Conservation (phyloP, 1,139 yeast species). For the Lodderomyces orthopsilosis region DNA sequence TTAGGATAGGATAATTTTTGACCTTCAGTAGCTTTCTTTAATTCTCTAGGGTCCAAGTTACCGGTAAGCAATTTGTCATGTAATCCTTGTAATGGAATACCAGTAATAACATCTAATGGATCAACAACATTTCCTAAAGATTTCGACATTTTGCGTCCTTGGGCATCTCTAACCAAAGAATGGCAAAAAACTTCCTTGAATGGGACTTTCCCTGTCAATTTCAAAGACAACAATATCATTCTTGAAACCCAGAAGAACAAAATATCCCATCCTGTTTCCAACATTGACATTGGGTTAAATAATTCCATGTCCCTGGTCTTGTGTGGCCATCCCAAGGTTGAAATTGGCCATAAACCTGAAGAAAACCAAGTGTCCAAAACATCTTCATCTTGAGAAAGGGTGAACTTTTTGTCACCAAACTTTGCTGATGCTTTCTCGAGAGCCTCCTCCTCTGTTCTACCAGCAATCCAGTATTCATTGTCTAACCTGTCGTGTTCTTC, state of each 20-base stretch:
- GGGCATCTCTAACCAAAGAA: conserved; percentile 97
- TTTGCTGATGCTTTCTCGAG: conserved; percentile 70
- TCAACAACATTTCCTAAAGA: conserved; percentile 95
- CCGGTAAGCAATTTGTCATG: conserved; percentile 78
- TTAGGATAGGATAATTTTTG: conserved; percentile 89
- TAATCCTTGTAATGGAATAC: conserved; percentile 75
- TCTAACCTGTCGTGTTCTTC: conserved; percentile 57
- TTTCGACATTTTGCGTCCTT: conserved; percentile 98
- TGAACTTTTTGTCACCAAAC: conserved; percentile 68
- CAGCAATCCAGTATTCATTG: conserved; percentile 88
- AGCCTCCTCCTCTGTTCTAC: conserved; percentile 81
- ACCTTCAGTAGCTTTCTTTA: conserved; percentile 83
- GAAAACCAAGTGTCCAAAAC: conserved; percentile 99
- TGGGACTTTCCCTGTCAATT: conserved; percentile 88
- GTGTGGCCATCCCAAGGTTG: conserved; percentile 95
- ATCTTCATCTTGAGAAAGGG: conserved; percentile 93
- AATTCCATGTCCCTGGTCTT: conserved; percentile 68
- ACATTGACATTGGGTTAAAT: conserved; percentile 87
- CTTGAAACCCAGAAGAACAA: conserved; percentile 98
- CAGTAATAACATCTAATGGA: conserved; percentile 89
- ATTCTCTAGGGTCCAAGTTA: conserved; percentile 86
- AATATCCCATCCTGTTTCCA: conserved; percentile 99
- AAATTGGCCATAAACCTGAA: conserved; percentile 96
- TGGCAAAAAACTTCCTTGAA: conserved; percentile 97
- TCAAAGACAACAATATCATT: conserved; percentile 89